Base-by-base conservation (phyloP, 257 asterid genomes). In the Nicotiana tabacum region DNA sequence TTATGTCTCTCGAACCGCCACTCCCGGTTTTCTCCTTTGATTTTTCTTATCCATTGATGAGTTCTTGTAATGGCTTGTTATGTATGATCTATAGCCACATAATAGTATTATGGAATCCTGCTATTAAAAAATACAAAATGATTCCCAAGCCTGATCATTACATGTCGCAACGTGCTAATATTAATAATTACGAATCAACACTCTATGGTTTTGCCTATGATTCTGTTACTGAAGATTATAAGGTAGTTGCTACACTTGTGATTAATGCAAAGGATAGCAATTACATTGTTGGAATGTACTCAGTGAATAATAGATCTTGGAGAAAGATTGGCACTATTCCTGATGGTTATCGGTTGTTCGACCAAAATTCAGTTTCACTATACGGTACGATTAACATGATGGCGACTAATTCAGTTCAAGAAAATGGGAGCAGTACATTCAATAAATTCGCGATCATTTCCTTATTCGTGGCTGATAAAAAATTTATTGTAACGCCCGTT, bases 121-220 rank as follows among this genome's bases (percentile, higher is more conserved):
- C 33, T 10, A 69, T 10, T 37, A 27, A 0, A 8, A 68, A 37
- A n/a, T 39, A 69, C 5, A 69, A n/a, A 39, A 37, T 4, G 1
- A 4, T 69, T 2, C 8, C 21, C 37, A 30, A 13, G 46, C 43
- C 43, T 0, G 35, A 64, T 27, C n/a, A 0, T 29, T 10, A 64
- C 4, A 1, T 30, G 21, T 29, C n/a, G n/a, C 1, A 0, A 39
- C 0, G 0, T 18, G 33, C 10, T 37, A 5, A n/a, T 18, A 0
- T 9, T 37, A 1, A 10, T 9, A 0, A 1, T 9, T 69, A 37
- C 8, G 33, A 69, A 69, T 69, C 77, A 69, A 27, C 18, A 2
- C 11, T 69, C 10, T 69, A 68, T 69, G 77, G 57, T 4, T 69
- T 39, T 10, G 6, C 18, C 3, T 69, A 69, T 69, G 77, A 69